phyloP scores from a whole-genome alignment of 306 rosid species.

The Pyrus bretschneideri region DNA sequence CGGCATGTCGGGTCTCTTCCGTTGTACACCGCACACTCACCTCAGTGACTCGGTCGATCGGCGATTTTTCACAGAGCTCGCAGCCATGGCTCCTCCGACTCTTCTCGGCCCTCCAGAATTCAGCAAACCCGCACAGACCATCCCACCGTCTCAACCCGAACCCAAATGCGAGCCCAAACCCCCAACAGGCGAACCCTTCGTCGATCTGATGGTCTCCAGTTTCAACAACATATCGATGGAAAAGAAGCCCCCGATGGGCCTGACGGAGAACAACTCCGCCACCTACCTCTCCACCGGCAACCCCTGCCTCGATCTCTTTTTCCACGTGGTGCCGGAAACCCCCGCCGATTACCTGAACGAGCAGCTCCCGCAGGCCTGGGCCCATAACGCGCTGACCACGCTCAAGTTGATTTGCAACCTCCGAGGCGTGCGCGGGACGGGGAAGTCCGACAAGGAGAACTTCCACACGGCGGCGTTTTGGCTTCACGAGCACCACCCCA shows the following conservation, averaged over 20 bases:
- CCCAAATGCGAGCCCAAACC: not conserved
- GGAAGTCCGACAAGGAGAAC: constrained; percentile 43
- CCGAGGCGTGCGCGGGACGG: constrained; percentile 62
- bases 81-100: constrained; percentile 35
- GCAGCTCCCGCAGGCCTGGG: constrained; percentile 40
- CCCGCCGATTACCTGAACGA: constrained; percentile 12
- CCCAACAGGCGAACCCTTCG: constrained; percentile 22
- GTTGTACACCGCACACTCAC: not conserved
- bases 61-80: not conserved
- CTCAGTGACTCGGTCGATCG: not conserved
- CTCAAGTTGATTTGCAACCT: constrained; percentile 65
- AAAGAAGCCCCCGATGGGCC: constrained; percentile 10
- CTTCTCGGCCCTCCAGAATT: constrained; percentile 63
- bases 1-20: not conserved
- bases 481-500: constrained; percentile 56
- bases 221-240: constrained; percentile 14
- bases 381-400: constrained; percentile 35
- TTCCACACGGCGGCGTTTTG: constrained; percentile 48
- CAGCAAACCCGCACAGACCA: constrained; percentile 1
- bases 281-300: constrained; percentile 47
- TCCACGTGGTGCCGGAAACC: constrained; percentile 51
- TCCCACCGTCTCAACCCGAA: not conserved
- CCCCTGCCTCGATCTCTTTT: constrained; percentile 62
- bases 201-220: constrained; percentile 29
- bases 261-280: constrained; percentile 37